These are phyloP conservation scores for Crithidia expoeki DNA, from an alignment of 208 protist genomes.

Conservation along the genomic window DNA sequence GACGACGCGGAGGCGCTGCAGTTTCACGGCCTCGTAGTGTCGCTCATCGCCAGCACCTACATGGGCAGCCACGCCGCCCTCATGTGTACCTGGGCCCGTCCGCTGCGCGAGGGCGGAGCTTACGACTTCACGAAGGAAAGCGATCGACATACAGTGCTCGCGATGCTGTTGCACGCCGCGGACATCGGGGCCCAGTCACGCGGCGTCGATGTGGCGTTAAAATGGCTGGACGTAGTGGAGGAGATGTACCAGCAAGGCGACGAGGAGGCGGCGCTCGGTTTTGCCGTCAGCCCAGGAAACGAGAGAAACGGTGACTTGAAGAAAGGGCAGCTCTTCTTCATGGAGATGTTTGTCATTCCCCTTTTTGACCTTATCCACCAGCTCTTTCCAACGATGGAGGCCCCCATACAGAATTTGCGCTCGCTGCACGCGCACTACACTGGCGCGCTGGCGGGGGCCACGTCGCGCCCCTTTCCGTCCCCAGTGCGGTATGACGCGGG, in stretches of 20 bases:
- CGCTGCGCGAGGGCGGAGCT: constrained; percentile 18
- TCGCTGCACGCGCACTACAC: constrained; percentile 55
- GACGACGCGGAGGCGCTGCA: constrained; percentile 47
- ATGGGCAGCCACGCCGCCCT: constrained; percentile 53
- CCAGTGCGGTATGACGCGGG: constrained; percentile 25
- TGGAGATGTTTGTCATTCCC: constrained; percentile 77
- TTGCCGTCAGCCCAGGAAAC: constrained; percentile 60
- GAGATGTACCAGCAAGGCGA: constrained; percentile 82
- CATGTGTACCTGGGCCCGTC: constrained; percentile 39
- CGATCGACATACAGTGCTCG: constrained; percentile 61
- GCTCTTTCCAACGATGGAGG: constrained; percentile 52
- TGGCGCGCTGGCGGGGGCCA: constrained; percentile 10
- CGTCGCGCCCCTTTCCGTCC: constrained; percentile 22
- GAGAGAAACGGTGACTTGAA: constrained; percentile 35
- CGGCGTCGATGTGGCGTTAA: constrained; percentile 54
- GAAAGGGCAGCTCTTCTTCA: constrained; percentile 67
- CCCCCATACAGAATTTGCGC: constrained; percentile 58
- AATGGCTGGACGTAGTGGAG: constrained; percentile 79
- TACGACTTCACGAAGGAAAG: constrained; percentile 44
- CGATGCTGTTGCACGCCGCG: constrained; percentile 73
- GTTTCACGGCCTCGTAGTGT: constrained; percentile 66
- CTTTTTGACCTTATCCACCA: constrained; percentile 70
- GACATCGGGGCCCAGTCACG: constrained; percentile 77
- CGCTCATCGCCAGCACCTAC: constrained; percentile 65
- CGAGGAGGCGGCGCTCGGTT: constrained; percentile 50